Conservation (phyloP, 164 flowering plant species). For the Tetrastigma voinierianum region DNA sequence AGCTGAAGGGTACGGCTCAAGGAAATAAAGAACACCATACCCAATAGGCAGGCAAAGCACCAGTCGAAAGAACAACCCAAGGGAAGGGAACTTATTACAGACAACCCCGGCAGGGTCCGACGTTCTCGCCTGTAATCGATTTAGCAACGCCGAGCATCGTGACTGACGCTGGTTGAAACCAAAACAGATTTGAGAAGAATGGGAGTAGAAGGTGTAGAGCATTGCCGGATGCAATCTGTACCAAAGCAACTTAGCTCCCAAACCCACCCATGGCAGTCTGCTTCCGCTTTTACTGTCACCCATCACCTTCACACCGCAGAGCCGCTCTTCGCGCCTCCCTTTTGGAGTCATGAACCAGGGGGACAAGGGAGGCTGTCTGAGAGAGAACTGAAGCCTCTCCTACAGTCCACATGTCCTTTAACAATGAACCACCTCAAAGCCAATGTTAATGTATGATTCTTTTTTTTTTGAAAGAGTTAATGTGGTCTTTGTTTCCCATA, state of each 20-base stretch:
- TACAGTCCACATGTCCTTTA: too few species aligned
- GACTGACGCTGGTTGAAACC: constrained; percentile 75
- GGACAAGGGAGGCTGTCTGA: too few species aligned
- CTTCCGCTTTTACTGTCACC: constrained; percentile 48
- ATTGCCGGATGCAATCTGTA: constrained; percentile 69
- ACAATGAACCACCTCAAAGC: too few species aligned
- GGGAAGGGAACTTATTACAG: constrained; percentile 75
- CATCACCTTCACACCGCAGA: constrained; percentile 9
- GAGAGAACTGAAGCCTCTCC: too few species aligned
- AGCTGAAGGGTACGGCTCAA: constrained; percentile 48
- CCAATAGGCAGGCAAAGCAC: constrained; percentile 57
- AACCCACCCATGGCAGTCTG: constrained; percentile 86
- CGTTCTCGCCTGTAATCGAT: constrained; percentile 75
- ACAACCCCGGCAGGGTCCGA: constrained; percentile 76
- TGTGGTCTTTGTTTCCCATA: too few species aligned
- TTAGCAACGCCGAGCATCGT: constrained; percentile 82
- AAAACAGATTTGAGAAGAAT: constrained; percentile 61
- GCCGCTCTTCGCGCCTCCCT: too few species aligned
- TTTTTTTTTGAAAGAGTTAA: too few species aligned
- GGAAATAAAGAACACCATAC: constrained; percentile 74
- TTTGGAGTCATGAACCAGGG: too few species aligned
- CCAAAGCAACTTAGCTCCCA: constrained; percentile 76
- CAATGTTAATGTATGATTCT: too few species aligned
- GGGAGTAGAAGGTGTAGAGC: constrained; percentile 68
- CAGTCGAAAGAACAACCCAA: constrained; percentile 61